phyloP scores from a whole-genome alignment of 306 rosid species.

The Lablab purpureus region DNA sequence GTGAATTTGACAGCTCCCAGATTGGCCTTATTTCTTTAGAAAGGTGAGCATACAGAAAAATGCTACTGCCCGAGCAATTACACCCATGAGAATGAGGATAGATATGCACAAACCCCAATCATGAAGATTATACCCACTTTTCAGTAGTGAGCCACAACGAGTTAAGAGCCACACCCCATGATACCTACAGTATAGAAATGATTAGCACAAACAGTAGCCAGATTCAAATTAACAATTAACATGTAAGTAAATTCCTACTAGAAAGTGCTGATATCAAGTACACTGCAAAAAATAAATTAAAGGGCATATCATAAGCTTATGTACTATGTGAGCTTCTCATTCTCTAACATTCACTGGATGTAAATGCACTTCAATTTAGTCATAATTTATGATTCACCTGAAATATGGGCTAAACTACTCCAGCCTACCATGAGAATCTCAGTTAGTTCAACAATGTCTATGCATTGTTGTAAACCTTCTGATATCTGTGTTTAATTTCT shows the following conservation, averaged over 20 bases:
- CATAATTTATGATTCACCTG: neutral
- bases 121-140: slow-evolving; percentile 64
- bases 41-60: slow-evolving; percentile 61
- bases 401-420: neutral
- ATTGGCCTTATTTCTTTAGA: slow-evolving; percentile 60
- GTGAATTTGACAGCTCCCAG: neutral
- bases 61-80: slow-evolving; percentile 57
- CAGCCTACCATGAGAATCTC: neutral
- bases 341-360: slow-evolving; percentile 1
- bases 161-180: slow-evolving; percentile 84
- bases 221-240: neutral
- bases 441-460: too few species aligned
- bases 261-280: neutral
- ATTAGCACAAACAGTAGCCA: slow-evolving; percentile 2
- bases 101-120: slow-evolving; percentile 68
- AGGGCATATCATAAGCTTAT: neutral
- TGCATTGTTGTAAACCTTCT: too few species aligned
- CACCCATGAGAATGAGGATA: slow-evolving; percentile 61
- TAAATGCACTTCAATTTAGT: neutral
- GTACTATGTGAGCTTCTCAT: neutral
- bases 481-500: too few species aligned
- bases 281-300: neutral
- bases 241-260: neutral
- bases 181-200: slow-evolving; percentile 53
- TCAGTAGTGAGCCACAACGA: slow-evolving; percentile 64